Evolutionary conservation across 1,139 yeast genomes (phyloP).

Genomic region (Zhuliangozyma blackwelliae): DNA sequence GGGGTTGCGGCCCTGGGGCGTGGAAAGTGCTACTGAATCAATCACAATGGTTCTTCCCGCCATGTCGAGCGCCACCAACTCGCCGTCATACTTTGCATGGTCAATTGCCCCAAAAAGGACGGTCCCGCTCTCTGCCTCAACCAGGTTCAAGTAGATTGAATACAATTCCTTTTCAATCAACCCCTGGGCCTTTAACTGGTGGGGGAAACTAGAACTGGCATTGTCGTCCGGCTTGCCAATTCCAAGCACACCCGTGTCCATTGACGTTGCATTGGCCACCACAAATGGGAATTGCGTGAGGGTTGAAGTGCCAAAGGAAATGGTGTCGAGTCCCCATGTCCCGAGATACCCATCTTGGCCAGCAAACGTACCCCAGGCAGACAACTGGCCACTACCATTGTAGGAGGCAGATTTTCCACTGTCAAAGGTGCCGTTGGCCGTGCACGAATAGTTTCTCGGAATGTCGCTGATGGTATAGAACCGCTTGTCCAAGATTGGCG

Average conservation of each 20-base stretch:
- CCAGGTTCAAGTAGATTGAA: conserved; percentile 27
- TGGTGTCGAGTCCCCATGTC: conserved; percentile 50
- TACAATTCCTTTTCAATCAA: conserved; percentile 38
- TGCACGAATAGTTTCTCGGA: background rate
- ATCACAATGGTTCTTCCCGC: too few relatives aligned
- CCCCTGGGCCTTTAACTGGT: conserved; percentile 32
- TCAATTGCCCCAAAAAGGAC: conserved; percentile 30
- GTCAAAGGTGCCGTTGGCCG: conserved; percentile 4
- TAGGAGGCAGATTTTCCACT: conserved; percentile 4
- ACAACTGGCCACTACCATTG: too few relatives aligned
- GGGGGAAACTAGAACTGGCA: conserved; percentile 16
- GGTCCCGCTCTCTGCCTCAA: conserved; percentile 17
- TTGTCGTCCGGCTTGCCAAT: conserved; percentile 20
- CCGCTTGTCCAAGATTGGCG: too few relatives aligned
- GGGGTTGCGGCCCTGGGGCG: too few relatives aligned
- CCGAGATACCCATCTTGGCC: conserved; percentile 18
- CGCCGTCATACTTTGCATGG: conserved; percentile 21
- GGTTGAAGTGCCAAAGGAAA: conserved; percentile 9
- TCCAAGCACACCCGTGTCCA: conserved; percentile 16
- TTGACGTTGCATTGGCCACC: conserved; percentile 8
- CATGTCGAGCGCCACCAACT: conserved; percentile 8
- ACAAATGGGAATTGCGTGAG: conserved; percentile 14
- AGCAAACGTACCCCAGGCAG: conserved; percentile 3
- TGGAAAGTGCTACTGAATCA: too few relatives aligned
- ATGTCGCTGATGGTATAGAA: too few relatives aligned